A percentile compares a stretch with the other conserved stretches of the same genome.
Conservation (phyloP, 371 early-diverging fungal species). For the Mortierella sp. region DNA sequence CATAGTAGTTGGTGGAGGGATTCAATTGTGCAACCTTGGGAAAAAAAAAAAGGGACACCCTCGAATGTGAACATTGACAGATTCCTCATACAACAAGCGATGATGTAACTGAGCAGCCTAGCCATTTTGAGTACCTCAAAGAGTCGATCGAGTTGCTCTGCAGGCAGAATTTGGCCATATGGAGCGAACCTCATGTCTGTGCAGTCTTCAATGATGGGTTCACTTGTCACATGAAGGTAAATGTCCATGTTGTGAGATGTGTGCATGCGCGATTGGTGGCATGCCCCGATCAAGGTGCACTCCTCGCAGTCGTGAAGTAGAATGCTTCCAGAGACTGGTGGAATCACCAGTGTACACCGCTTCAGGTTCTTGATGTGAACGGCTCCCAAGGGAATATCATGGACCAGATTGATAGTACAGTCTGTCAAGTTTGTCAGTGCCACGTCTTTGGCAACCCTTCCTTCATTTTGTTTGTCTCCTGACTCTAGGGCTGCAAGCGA, state of each 20-base stretch:
- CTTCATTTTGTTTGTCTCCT: no score
- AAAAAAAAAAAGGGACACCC: neutral
- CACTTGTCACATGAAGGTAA: conserved; percentile 74
- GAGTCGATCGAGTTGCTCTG: conserved; percentile 30
- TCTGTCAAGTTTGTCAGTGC: conserved; percentile 60
- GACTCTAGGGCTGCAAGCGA: conserved; percentile 1
- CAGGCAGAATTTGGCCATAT: conserved; percentile 25
- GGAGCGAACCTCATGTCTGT: conserved; percentile 65
- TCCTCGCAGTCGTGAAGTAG: conserved; percentile 69
- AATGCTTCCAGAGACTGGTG: conserved; percentile 75
- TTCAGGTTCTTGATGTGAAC: conserved; percentile 75
- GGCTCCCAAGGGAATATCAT: conserved; percentile 59
- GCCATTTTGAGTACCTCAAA: conserved; percentile 44
- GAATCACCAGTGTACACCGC: conserved; percentile 69
- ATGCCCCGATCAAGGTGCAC: conserved; percentile 69
- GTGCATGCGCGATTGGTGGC: conserved; percentile 89
- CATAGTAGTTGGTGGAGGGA: conserved; percentile 58
- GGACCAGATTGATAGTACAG: conserved; percentile 68
- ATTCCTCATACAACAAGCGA: no score
- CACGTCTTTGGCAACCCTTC: conserved; percentile 58
- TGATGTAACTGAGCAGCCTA: no score
- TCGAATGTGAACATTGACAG: no score
- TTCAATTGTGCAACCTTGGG: conserved; percentile 53
- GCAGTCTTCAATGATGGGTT: conserved; percentile 87
- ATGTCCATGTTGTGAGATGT: conserved; percentile 69